Conservation (phyloP, 352 stramenopile species). For the Globisporangium emineosum region DNA sequence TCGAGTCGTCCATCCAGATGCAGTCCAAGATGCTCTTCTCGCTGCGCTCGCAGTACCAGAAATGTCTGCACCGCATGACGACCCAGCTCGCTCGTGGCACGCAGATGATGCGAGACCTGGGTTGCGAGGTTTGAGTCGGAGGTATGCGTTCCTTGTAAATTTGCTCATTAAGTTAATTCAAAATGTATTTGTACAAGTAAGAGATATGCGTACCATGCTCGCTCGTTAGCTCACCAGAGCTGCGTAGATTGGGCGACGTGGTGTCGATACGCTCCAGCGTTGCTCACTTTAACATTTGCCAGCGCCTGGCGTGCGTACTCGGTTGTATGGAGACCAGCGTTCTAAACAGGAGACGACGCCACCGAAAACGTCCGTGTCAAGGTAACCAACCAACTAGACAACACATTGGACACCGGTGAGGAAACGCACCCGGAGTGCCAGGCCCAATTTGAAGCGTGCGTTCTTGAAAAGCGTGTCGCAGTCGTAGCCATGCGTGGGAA, state of each 20-base stretch:
- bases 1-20: slow-evolving; percentile 38
- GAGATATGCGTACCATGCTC: not conserved
- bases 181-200: not conserved
- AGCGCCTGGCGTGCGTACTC: slow-evolving; percentile 69
- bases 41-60: slow-evolving; percentile 47
- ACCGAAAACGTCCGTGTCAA: not conserved
- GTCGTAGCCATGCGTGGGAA: slow-evolving; percentile 73
- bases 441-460: slow-evolving; percentile 72
- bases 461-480: slow-evolving; percentile 78
- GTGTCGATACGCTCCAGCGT: slow-evolving; percentile 66
- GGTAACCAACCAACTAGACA: no score
- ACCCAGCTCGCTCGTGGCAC: slow-evolving; percentile 35
- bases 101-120: slow-evolving; percentile 33
- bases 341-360: slow-evolving; percentile 19
- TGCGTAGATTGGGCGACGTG: slow-evolving; percentile 50
- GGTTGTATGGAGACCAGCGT: slow-evolving; percentile 60
- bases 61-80: slow-evolving; percentile 42
- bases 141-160: slow-evolving; percentile 9
- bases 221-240: slow-evolving; percentile 41
- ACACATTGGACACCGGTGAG: not conserved
- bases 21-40: slow-evolving; percentile 46
- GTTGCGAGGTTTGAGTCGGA: slow-evolving; percentile 10
- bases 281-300: slow-evolving; percentile 63
- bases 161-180: not conserved
- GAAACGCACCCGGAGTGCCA: slow-evolving; percentile 52